These are phyloP conservation scores for Tricholoma furcatifolium DNA, from an alignment of 768 basidiomycete genomes.

Conservation along the genomic window DNA sequence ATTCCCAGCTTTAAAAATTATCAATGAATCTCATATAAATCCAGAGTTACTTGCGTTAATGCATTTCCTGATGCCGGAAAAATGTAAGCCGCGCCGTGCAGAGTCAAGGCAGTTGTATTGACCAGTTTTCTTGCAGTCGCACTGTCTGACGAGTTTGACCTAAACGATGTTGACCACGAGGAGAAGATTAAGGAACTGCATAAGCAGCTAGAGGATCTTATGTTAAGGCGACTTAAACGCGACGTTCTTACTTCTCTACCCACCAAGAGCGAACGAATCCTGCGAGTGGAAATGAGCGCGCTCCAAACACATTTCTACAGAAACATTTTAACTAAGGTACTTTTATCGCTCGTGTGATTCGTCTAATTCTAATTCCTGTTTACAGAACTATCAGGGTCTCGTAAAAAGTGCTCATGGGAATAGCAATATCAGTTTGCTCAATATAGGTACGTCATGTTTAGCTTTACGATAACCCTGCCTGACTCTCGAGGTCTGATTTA, in stretches of 20 bases:
- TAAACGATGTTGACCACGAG: slow-evolving; percentile 92
- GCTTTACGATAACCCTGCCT: slow-evolving; percentile 1
- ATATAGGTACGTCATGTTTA: slow-evolving; percentile 63
- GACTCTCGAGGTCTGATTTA: slow-evolving; percentile 23
- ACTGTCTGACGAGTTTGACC: slow-evolving; percentile 92
- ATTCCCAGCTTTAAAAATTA: neutral
- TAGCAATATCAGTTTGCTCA: slow-evolving; percentile 91
- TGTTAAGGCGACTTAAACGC: slow-evolving; percentile 92
- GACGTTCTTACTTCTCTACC: slow-evolving; percentile 96
- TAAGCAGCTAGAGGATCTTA: slow-evolving; percentile 86
- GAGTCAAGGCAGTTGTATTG: neutral
- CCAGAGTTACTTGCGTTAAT: slow-evolving; percentile 92
- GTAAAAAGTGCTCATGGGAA: slow-evolving; percentile 87
- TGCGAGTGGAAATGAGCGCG: slow-evolving; percentile 95
- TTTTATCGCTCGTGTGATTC: neutral
- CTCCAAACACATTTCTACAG: slow-evolving; percentile 99
- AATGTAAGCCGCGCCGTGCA: slow-evolving; percentile 57
- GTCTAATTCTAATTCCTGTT: neutral
- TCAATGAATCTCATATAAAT: neutral
- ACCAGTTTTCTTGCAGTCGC: slow-evolving; percentile 54
- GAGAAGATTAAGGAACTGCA: slow-evolving; percentile 95
- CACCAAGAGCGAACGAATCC: slow-evolving; percentile 96
- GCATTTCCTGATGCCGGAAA: slow-evolving; percentile 99
- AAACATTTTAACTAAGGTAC: slow-evolving; percentile 91
- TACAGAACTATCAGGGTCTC: slow-evolving; percentile 88